phyloP scores from a whole-genome alignment of 768 basidiomycete species.

The Lactarius indigo region DNA sequence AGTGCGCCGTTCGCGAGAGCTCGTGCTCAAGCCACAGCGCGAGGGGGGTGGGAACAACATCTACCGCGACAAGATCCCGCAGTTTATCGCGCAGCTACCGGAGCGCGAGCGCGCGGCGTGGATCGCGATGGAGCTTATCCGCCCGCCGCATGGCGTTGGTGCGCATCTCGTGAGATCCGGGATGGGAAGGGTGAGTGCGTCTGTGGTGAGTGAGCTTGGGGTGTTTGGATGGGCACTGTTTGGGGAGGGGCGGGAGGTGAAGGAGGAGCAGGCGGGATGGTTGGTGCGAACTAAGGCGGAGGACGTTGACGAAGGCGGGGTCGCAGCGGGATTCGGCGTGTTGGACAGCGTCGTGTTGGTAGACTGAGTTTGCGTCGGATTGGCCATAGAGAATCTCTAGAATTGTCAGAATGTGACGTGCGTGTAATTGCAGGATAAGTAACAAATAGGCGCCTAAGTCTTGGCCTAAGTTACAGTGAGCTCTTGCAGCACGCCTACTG shows the following conservation, averaged over 20 bases:
- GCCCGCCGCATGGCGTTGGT: constrained; percentile 60
- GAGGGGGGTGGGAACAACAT: constrained; percentile 98
- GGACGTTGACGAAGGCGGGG: constrained; percentile 88
- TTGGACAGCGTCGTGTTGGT: constrained; percentile 42
- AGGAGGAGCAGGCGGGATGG: constrained; percentile 75
- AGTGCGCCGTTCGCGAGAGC: constrained; percentile 42
- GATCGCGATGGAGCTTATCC: constrained; percentile 95
- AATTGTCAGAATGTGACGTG: neutral
- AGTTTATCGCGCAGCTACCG: constrained; percentile 64
- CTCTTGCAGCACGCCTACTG: no score
- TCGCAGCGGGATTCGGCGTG: constrained; percentile 52
- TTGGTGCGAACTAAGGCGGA: constrained; percentile 86
- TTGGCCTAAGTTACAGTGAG: no score
- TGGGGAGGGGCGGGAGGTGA: constrained; percentile 42
- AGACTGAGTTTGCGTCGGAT: constrained; percentile 25
- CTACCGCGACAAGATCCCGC: constrained; percentile 78
- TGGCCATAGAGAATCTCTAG: neutral
- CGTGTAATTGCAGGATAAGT: neutral
- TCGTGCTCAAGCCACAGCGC: constrained; percentile 96
- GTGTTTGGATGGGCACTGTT: constrained; percentile 90
- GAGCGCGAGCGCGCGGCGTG: constrained; percentile 70
- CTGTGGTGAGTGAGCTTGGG: constrained; percentile 87
- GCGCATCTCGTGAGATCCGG: constrained; percentile 80
- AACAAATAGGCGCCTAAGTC: no score
- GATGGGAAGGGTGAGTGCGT: constrained; percentile 41